Evolutionary conservation across 768 basidiomycete genomes (phyloP).

Genomic region (Xerocomellus chrysenteron): DNA sequence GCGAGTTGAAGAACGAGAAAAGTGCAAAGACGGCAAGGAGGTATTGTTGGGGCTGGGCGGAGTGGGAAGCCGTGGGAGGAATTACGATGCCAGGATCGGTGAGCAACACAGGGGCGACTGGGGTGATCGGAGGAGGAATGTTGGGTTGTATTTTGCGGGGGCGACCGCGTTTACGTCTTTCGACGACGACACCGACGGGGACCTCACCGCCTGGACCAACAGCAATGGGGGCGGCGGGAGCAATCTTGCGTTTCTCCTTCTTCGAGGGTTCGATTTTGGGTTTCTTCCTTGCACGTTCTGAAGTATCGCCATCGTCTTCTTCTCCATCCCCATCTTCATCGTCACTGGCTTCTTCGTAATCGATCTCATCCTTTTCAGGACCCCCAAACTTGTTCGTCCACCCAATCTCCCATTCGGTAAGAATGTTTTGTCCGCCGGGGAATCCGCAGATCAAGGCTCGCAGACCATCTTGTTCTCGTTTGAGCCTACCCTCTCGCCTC

Average conservation of each 20-base stretch:
- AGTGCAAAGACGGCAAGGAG: conserved; percentile 81
- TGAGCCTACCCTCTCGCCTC: conserved; percentile 68
- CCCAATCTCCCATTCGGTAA: conserved; percentile 73
- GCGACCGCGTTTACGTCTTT: conserved; percentile 83
- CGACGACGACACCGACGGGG: conserved; percentile 42
- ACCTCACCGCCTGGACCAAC: conserved; percentile 19
- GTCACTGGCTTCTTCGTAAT: conserved; percentile 41
- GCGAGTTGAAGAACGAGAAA: conserved; percentile 84
- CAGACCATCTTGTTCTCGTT: conserved; percentile 73
- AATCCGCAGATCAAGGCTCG: conserved; percentile 67
- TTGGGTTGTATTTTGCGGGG: conserved; percentile 69
- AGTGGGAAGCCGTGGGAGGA: conserved; percentile 13
- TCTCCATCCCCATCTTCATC: conserved; percentile 47
- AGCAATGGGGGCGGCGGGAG: conserved; percentile 27
- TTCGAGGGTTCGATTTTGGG: conserved; percentile 46
- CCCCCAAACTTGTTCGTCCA: conserved; percentile 77
- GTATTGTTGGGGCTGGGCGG: conserved; percentile 50
- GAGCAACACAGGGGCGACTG: conserved; percentile 22
- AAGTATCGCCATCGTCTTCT: conserved; percentile 39
- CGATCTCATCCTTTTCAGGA: conserved; percentile 71
- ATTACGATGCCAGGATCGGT: conserved; percentile 15
- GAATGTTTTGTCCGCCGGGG: conserved; percentile 69
- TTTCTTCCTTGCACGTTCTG: conserved; percentile 60
- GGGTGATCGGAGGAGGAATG: conserved; percentile 34
- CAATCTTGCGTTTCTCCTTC: conserved; percentile 42